Evolutionary conservation across 108 stramenopile species (phyloP).

Genomic region (Seminavis robusta): DNA sequence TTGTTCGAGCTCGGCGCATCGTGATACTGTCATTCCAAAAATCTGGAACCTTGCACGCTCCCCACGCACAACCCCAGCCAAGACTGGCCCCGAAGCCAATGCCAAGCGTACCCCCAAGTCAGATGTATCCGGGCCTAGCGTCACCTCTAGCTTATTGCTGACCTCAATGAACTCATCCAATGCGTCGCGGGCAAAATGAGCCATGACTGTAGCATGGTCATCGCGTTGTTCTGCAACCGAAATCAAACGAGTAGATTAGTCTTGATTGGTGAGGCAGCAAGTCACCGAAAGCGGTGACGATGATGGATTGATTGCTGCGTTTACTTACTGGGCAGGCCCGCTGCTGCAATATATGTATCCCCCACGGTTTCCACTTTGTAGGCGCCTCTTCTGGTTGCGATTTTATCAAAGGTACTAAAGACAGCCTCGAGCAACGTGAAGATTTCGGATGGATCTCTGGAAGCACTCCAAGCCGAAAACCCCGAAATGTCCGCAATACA

Average conservation of each 20-base stretch:
- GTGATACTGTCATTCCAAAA: slow-evolving; percentile 3
- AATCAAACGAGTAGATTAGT: no score
- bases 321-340: no score
- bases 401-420: slow-evolving; percentile 10
- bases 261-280: no score
- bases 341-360: no score
- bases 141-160: slow-evolving; percentile 5
- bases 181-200: slow-evolving; percentile 14
- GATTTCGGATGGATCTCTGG: slow-evolving; percentile 16
- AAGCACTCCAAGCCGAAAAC: slow-evolving; percentile 16
- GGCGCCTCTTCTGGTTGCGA: slow-evolving; percentile 2
- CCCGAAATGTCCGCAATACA: slow-evolving; percentile 19
- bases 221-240: slow-evolving; percentile 6
- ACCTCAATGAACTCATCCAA: slow-evolving; percentile 13
- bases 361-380: no score
- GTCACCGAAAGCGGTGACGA: no score
- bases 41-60: neutral
- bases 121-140: slow-evolving; percentile 15
- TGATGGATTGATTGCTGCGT: no score
- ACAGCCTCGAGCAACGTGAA: slow-evolving; percentile 13
- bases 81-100: slow-evolving; percentile 10
- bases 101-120: slow-evolving; percentile 17
- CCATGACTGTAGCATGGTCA: slow-evolving; percentile 20
- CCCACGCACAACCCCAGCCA: slow-evolving; percentile 6
- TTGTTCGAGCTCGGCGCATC: no score